Base-by-base conservation (phyloP, 257 asterid species). In the Schizonepeta tenuifolia region DNA sequence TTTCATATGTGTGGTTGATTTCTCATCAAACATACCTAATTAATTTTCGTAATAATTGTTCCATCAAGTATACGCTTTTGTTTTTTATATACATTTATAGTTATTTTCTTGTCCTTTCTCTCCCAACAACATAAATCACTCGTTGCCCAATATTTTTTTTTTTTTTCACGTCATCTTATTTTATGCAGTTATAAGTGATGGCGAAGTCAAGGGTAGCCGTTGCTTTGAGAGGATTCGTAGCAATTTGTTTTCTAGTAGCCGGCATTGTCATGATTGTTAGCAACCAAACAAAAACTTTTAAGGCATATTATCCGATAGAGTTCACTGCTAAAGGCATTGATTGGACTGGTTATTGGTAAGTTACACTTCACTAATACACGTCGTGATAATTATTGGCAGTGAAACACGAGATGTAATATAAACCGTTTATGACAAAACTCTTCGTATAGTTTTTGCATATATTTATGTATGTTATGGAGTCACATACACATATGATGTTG, bases 311-410 rank as follows among this genome's bases (percentile, higher is more conserved):
- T n/a, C n/a, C 50, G 5, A 4, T 18, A 4, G 35, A 6, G 10
- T 31, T 76, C 46, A 36, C 28, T 2, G 62, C 40, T 10, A 40
- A 14, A 31, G 50, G 14, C 50, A 2, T 1, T 13, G 67, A 71
- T 35, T 84, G 86, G 86, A 55, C n/a, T n/a, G 73, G 73, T 59
- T 71, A 82, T 41, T 3, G 22, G 86, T 81, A 49, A 74, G 79
- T 69, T 17, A 62, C 21, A 5, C 7, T 38, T 41, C 47, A 5
- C 51, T 44, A 3, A 44, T 31, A 31, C 36, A 31, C 7, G 7
- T 7, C 36, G 36, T 4, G 36, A 31, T 31, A 31, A 44, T 13
- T 13, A 44, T 13, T 44, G 15, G 11, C 11, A 41, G 15, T 41
- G 11, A 41, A 41, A 41, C 5, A 31, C 7, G 36, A 31, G 7